Conservation (phyloP, 176 grass and related monocot species). For the Avena eriantha region DNA sequence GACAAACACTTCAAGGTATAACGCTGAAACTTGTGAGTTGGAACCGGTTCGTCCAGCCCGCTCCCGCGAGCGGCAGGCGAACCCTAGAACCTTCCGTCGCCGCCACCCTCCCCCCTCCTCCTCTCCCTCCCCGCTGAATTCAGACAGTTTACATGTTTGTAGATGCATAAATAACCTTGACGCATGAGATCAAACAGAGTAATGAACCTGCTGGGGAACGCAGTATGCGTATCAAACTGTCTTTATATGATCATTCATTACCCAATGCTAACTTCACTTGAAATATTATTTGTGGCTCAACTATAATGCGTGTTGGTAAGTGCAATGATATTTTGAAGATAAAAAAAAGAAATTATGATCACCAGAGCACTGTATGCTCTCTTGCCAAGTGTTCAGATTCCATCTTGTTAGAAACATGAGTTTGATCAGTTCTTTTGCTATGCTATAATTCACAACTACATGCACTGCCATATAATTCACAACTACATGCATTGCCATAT, state of each 20-base stretch:
- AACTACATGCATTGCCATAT: too few relatives aligned
- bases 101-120: too few relatives aligned
- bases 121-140: background rate
- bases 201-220: background rate
- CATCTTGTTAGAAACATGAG: background rate
- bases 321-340: background rate
- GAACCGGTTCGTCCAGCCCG: too few relatives aligned
- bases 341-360: too few relatives aligned
- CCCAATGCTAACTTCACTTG: background rate
- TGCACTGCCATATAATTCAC: too few relatives aligned
- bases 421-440: too few relatives aligned
- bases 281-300: background rate
- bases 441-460: too few relatives aligned
- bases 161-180: background rate
- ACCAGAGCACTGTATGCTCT: background rate
- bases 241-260: background rate
- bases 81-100: too few relatives aligned
- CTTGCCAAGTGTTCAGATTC: background rate
- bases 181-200: background rate
- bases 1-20: background rate
- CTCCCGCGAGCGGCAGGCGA: too few relatives aligned
- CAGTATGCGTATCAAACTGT: too few relatives aligned
- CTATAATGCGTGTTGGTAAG: background rate
- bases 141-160: background rate
- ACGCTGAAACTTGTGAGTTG: background rate